These are phyloP conservation scores for Ehretia macrophylla DNA, from an alignment of 257 asterid species.

Conservation along the genomic window DNA sequence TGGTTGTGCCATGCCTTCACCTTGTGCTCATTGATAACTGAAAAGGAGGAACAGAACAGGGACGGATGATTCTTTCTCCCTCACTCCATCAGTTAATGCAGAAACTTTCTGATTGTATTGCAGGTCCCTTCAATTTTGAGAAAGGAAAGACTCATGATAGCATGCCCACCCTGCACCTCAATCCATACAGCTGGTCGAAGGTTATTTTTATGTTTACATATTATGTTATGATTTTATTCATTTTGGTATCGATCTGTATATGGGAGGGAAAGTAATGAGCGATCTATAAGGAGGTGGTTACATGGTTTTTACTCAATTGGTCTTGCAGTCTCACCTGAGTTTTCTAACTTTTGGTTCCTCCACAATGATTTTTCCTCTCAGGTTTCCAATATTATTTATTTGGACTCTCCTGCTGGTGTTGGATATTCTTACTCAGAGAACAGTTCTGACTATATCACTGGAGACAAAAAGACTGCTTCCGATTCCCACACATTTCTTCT, in stretches of 20 bases:
- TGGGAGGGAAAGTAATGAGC: background rate
- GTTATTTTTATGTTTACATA: conserved; percentile 26
- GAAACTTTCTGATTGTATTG: background rate
- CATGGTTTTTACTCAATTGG: too few relatives aligned
- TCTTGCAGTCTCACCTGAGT: too few relatives aligned
- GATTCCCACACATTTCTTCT: conserved; percentile 85
- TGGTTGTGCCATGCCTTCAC: background rate
- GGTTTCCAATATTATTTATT: conserved; percentile 73
- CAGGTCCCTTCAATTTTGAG: conserved; percentile 94
- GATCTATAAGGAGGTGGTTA: too few relatives aligned
- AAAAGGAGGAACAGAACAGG: background rate
- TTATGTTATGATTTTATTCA: background rate
- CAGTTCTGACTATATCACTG: conserved; percentile 62
- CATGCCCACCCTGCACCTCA: conserved; percentile 76
- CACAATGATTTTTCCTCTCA: conserved; percentile 19
- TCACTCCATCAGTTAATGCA: background rate
- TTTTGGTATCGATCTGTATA: background rate
- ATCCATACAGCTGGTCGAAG: conserved; percentile 96
- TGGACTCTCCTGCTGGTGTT: conserved; percentile 96
- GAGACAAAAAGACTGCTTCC: conserved; percentile 74
- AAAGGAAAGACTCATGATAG: conserved; percentile 45
- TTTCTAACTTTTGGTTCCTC: too few relatives aligned
- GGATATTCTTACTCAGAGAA: conserved; percentile 78
- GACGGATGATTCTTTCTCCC: conserved; percentile 7
- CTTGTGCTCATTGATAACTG: background rate